phyloP scores from a whole-genome alignment of 1,284 basidiomycete species.

The Gomphus sp. region DNA sequence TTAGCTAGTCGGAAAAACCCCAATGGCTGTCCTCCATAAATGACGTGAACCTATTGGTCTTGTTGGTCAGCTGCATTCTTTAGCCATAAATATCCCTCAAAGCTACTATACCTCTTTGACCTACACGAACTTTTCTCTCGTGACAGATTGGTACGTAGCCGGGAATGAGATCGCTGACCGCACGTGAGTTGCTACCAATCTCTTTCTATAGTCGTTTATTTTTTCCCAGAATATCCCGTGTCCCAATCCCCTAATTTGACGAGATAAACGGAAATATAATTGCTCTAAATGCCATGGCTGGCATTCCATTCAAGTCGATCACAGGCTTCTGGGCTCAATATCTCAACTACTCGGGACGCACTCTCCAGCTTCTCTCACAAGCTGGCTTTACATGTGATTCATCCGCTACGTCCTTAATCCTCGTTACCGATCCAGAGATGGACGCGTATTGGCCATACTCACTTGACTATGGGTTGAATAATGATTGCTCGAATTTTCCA shows the following conservation, averaged over 20 bases:
- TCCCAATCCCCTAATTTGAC: constrained; percentile 48
- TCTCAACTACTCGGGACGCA: constrained; percentile 60
- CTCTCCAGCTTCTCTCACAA: constrained; percentile 45
- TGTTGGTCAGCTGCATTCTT: constrained; percentile 24
- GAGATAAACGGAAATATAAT: constrained; percentile 77
- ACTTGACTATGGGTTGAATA: constrained; percentile 68
- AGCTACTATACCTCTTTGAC: constrained; percentile 2
- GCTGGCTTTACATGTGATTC: constrained; percentile 74
- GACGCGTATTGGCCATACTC: constrained; percentile 77
- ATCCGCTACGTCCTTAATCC: constrained; percentile 51
- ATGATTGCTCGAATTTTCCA: constrained; percentile 56
- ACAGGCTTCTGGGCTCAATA: constrained; percentile 74
- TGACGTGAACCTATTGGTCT: constrained; percentile 72
- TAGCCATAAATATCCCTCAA: neutral
- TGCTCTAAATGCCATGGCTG: constrained; percentile 70
- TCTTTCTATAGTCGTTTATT: constrained; percentile 7
- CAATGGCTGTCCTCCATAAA: constrained; percentile 70
- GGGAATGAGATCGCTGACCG: constrained; percentile 87
- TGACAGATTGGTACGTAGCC: constrained; percentile 79
- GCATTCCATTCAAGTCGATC: constrained; percentile 65
- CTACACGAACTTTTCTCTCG: constrained; percentile 26
- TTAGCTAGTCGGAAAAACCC: constrained; percentile 72
- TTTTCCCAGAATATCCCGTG: constrained; percentile 73
- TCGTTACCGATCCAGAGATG: constrained; percentile 57
- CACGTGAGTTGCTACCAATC: constrained; percentile 39